These are phyloP conservation scores for Fusarium buxicola DNA, from an alignment of 2,329 filamentous ascomycete species.

Conservation along the genomic window DNA sequence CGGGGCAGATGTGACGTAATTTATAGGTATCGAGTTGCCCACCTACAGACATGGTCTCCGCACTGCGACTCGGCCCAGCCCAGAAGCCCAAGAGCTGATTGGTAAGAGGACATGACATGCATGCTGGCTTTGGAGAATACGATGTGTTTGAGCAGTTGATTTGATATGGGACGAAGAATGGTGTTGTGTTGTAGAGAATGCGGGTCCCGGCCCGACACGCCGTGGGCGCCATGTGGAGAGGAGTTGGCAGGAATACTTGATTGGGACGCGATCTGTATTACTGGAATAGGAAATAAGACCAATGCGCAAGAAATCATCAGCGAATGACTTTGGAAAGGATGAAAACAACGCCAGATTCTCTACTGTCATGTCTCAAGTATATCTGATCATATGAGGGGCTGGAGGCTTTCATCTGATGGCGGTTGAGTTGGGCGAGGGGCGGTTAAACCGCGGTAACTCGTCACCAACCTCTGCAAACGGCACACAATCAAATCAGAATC, in stretches of 20 bases:
- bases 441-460: constrained; percentile 27
- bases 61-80: neutral
- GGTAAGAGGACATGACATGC: neutral
- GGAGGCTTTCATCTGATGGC: neutral
- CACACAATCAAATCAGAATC: neutral
- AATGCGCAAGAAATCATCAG: neutral
- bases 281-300: neutral
- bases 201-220: constrained; percentile 1
- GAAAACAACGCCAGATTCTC: neutral
- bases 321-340: neutral
- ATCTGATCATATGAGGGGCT: neutral
- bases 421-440: neutral
- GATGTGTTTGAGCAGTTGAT: neutral
- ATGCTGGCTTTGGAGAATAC: neutral
- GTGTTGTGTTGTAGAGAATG: neutral
- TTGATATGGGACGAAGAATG: neutral
- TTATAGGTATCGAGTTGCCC: neutral
- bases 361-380: neutral
- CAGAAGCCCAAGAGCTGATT: constrained; percentile 1
- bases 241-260: neutral
- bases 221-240: constrained; percentile 9
- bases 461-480: constrained; percentile 20
- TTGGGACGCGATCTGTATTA: neutral
- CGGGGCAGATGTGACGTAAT: constrained; percentile 40
- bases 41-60: constrained; percentile 17